phyloP scores from a whole-genome alignment of 2,329 filamentous ascomycete genomes.

The Fusarium cyanostomum region DNA sequence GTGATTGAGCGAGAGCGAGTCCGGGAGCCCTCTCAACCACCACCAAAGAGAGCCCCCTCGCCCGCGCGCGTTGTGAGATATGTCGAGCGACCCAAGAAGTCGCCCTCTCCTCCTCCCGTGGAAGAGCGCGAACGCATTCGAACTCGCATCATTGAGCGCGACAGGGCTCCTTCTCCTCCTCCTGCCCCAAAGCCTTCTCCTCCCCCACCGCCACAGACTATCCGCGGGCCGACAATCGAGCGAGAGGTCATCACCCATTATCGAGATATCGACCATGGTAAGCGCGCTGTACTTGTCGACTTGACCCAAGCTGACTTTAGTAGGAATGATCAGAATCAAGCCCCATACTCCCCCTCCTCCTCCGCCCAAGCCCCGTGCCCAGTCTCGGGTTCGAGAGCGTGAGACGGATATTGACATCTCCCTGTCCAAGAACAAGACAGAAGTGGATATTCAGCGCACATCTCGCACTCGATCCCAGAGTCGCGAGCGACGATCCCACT shows the following conservation, averaged over 20 bases:
- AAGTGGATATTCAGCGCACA: constrained; percentile 64
- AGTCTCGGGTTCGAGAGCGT: constrained; percentile 56
- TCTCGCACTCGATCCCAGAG: constrained; percentile 50
- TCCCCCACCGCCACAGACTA: constrained; percentile 69
- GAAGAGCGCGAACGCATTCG: constrained; percentile 58
- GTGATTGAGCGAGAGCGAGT: constrained; percentile 43
- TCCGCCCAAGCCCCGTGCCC: constrained; percentile 57
- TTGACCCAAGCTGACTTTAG: constrained; percentile 16
- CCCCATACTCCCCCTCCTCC: constrained; percentile 59
- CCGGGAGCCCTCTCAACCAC: constrained; percentile 53
- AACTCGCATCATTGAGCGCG: constrained; percentile 59
- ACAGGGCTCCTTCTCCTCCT: constrained; percentile 46
- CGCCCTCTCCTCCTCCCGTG: constrained; percentile 45
- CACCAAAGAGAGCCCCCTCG: constrained; percentile 51
- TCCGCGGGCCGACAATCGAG: constrained; percentile 82
- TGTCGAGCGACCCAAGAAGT: constrained; percentile 50
- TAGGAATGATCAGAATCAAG: constrained; percentile 57
- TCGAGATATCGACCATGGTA: constrained; percentile 86
- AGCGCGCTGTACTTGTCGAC: constrained; percentile 39
- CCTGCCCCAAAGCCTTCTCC: constrained; percentile 61
- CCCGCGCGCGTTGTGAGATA: constrained; percentile 51
- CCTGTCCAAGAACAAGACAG: constrained; percentile 62
- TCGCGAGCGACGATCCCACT: constrained; percentile 53
- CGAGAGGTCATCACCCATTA: constrained; percentile 92
- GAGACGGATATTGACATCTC: constrained; percentile 72